phyloP scores from a whole-genome alignment of 2,329 filamentous ascomycete species.

The Colletotrichum shisoi region DNA sequence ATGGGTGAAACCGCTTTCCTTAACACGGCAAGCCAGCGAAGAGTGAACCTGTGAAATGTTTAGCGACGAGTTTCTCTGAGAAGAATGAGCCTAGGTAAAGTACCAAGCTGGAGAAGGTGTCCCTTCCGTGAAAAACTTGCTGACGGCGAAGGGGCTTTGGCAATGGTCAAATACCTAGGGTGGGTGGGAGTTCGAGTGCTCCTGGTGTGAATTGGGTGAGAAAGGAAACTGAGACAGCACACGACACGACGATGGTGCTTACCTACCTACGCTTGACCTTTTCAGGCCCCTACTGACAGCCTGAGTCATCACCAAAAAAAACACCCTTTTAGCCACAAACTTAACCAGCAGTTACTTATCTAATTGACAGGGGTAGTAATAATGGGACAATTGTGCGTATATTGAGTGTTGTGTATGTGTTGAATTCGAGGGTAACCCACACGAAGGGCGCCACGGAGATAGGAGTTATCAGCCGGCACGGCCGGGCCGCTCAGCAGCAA shows the following conservation, averaged over 20 bases:
- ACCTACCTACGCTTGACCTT: too few species aligned
- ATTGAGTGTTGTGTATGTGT: too few species aligned
- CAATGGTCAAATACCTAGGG: background rate
- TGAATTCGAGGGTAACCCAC: too few species aligned
- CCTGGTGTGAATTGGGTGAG: background rate
- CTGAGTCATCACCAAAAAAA: too few species aligned
- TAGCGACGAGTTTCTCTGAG: background rate
- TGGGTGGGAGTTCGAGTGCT: background rate
- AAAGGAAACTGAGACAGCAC: background rate
- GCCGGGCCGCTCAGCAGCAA: too few species aligned
- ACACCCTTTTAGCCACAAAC: too few species aligned
- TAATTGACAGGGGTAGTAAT: too few species aligned
- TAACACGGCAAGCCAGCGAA: background rate
- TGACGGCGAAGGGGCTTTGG: background rate
- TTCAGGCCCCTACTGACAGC: too few species aligned
- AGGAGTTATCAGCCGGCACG: too few species aligned
- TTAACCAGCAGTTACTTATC: too few species aligned
- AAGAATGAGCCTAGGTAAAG: background rate
- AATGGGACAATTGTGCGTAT: too few species aligned
- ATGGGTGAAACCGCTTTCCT: background rate
- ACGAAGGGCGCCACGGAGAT: too few species aligned
- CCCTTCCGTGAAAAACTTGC: background rate
- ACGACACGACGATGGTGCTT: background rate
- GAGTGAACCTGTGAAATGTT: background rate
- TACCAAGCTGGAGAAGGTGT: background rate